Percentiles rank a stretch among this genome's conserved stretches.
Conservation (phyloP, 2,329 filamentous ascomycete species). For the Aspergillus latus region DNA sequence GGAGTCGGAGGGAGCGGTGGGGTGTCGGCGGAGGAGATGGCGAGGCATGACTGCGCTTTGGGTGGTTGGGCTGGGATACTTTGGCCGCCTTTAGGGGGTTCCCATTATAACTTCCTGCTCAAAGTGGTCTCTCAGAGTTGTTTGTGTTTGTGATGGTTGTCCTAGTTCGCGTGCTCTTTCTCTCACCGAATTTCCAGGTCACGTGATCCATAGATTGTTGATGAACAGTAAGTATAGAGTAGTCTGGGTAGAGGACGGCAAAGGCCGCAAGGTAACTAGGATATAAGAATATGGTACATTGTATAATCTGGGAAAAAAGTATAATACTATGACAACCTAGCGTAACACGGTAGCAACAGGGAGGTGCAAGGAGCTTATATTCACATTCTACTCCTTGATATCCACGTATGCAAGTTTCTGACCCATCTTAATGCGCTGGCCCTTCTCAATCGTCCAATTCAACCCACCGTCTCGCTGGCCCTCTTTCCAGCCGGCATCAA, state of each 20-base stretch:
- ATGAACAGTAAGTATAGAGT: no score
- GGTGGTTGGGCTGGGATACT: not conserved
- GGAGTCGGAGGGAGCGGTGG: conserved; percentile 13
- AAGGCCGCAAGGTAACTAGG: not conserved
- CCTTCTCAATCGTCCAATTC: conserved; percentile 83
- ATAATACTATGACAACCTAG: not conserved
- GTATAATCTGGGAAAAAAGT: not conserved
- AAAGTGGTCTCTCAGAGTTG: no score
- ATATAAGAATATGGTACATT: conserved; percentile 7
- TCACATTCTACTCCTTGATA: conserved; percentile 18
- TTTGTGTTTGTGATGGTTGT: no score
- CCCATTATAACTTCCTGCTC: no score
- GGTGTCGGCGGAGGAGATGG: conserved; percentile 21
- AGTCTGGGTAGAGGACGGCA: no score
- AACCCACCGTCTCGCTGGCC: conserved; percentile 67
- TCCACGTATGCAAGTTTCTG: conserved; percentile 75
- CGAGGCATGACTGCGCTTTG: conserved; percentile 23
- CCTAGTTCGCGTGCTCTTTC: no score
- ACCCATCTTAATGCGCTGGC: conserved; percentile 85
- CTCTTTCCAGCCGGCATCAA: conserved; percentile 62
- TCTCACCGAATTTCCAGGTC: no score
- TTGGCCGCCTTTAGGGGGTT: not conserved
- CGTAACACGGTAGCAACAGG: conserved; percentile 1
- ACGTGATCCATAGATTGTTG: no score
- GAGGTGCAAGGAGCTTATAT: conserved; percentile 2